Percentiles rank a stretch among this genome's conserved stretches.
Conservation (phyloP, 768 basidiomycete genomes). For the Termitomyces sp. region DNA sequence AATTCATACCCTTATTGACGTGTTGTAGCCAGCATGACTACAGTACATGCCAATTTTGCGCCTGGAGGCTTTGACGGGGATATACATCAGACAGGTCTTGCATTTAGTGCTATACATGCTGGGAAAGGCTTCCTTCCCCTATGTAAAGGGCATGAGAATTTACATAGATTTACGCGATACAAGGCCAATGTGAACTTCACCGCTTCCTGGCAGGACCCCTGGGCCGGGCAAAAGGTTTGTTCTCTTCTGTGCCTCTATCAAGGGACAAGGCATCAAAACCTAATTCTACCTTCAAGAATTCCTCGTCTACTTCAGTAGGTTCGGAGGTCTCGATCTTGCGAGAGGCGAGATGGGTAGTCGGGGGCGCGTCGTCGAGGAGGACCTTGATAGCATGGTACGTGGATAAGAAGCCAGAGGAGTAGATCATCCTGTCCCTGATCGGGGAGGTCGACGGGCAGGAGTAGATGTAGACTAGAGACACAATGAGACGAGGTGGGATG, state of each 20-base stretch:
- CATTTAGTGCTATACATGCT: not conserved
- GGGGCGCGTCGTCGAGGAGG: conserved; percentile 37
- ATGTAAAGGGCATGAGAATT: not conserved
- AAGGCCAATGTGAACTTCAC: conserved; percentile 6
- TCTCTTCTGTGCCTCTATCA: conserved; percentile 19
- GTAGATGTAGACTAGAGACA: conserved; percentile 74
- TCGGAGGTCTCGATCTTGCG: conserved; percentile 83
- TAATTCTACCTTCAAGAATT: conserved; percentile 56
- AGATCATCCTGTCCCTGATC: conserved; percentile 85
- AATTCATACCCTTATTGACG: too few relatives aligned
- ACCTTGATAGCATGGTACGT: conserved; percentile 53
- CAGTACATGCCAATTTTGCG: too few relatives aligned
- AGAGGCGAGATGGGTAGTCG: conserved; percentile 34
- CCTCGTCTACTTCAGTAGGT: conserved; percentile 63
- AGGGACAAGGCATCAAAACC: conserved; percentile 16
- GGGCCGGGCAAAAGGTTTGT: conserved; percentile 61
- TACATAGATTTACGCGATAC: not conserved
- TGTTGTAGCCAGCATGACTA: too few relatives aligned
- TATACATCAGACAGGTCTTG: not conserved
- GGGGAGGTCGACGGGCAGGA: conserved; percentile 80
- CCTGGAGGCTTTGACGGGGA: not conserved
- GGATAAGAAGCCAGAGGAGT: conserved; percentile 62
- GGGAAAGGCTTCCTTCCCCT: too few relatives aligned
- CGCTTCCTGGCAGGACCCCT: conserved; percentile 60
- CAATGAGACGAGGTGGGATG: conserved; percentile 22